Evolutionary conservation across 768 basidiomycete species (phyloP), one percentile per base, ranked within the genome.

Genomic region (Psilocybe sp.): DNA sequence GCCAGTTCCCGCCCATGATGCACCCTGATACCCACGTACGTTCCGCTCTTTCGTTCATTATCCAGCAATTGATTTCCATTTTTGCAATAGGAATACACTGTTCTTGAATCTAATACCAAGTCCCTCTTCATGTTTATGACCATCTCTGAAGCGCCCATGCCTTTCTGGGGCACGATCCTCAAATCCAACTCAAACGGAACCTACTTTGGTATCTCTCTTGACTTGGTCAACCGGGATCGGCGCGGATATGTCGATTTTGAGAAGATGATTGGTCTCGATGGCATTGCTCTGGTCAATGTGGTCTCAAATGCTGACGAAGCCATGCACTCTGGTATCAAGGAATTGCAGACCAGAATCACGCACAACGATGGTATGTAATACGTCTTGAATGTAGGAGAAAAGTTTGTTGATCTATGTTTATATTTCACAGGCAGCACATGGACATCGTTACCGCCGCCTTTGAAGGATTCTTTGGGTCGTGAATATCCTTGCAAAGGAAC

Each of bases 111-210:
- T 1, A 88, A 78, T 61, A 99, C 97, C 0, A 84, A 88, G 46
- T 82, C 96, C 0, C 81, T 99, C 54, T 99, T 99, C 82, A 66
- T 99, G 10, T 96, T 96, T 60, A 88, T 96, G 76, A 98, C 97
- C 0, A 96, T 90, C 74, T 91, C 90, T 15, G 83, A 89, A 51
- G 70, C 76, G 13, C 77, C 80, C 0, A 76, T 73, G 16, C 89
- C 86, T 2, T 88, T 75, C 63, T 98, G 89, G 86, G 97, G 97
- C 33, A 88, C 81, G 61, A 86, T 98, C 57, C 79, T 93, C 52
- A 96, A 96, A 68, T 97, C 95, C 23, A 98, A 99, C 67, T 98
- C 89, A 28, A 99, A 99, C 60, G 97, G 97, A 34, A 99, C 97
- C 0, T 98, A 97, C 74, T 99, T 93, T 64, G 86, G 89, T 16